Base-by-base conservation (phyloP, 1,284 basidiomycete species). In the Microbotryum violaceum region DNA sequence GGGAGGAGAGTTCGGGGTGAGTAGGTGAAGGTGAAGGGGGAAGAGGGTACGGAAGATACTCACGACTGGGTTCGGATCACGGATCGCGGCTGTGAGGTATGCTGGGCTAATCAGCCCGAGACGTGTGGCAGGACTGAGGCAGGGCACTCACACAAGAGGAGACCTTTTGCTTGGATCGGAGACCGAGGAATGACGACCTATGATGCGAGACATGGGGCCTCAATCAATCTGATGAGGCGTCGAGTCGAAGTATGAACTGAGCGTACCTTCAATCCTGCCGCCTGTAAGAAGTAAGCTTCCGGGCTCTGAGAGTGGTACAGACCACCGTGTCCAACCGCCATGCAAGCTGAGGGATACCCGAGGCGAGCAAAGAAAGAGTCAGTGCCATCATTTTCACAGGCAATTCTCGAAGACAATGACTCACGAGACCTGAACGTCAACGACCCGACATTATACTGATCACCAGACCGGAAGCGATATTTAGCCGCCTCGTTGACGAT, bases 401-500 rank as follows among this genome's bases (percentile, higher is more conserved):
- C 70, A 58, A 68, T 70, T 3, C 70, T 73, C 1, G 70, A 68
- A 0, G 65, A 61, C 53, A 67, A 66, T 67, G 60, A 72, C 67
- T 12, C 31, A 69, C 68, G 91, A 16, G 88, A 86, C 10, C 92
- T 85, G 56, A 97, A 83, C 1, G 93, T 97, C 49, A 97, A 78
- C 1, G 84, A 85, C 12, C 93, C 92, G 6, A 86, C 88, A 61
- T 87, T 82, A 76, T 85, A 94, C 58, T 83, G 81, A 0, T 91
- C 90, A 21, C 89, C 90, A 16, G 89, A 90, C 18, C 91, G 86
- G 74, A 91, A 97, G 52, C 89, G 82, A 70, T 88, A 86, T 76
- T 97, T 97, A 47, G 93, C 91, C 57, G 91, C 92, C 77, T 97
- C 92, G 71, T 96, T 97, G 53, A 97, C 91, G 44, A 97, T 80